phyloP scores from a whole-genome alignment of 192 early-diverging fungal genomes.

The Linnemannia zychae region DNA sequence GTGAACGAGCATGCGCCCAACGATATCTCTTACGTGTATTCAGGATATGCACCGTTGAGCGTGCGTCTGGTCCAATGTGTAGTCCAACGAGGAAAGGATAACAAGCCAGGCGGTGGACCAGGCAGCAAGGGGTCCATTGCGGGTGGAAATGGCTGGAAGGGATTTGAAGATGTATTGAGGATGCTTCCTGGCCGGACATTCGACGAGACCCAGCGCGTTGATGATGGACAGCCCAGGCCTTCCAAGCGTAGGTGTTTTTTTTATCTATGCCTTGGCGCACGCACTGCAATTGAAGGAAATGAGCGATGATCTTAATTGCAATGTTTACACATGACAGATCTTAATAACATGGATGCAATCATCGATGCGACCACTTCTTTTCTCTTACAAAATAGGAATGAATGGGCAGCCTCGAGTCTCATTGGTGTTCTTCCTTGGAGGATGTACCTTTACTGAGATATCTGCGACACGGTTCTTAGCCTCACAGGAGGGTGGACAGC shows the following conservation, averaged over 20 bases:
- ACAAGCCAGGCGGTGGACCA: conserved; percentile 23
- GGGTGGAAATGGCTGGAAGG: conserved; percentile 83
- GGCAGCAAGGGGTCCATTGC: conserved; percentile 38
- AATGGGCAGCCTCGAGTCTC: conserved; percentile 76
- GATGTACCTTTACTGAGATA: conserved; percentile 95
- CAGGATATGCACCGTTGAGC: conserved; percentile 93
- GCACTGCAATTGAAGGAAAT: not conserved
- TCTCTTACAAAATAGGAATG: conserved; percentile 39
- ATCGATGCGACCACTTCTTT: not conserved
- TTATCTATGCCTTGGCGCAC: not conserved
- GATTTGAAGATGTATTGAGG: conserved; percentile 87
- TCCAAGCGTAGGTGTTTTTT: conserved; percentile 53
- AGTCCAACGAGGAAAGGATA: conserved; percentile 47
- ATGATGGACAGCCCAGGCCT: conserved; percentile 59
- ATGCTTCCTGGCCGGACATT: conserved; percentile 85
- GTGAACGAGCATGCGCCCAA: conserved; percentile 87
- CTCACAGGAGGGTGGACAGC: conserved; percentile 79
- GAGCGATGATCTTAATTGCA: not conserved
- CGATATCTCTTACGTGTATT: conserved; percentile 94
- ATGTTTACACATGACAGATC: conserved; percentile 23
- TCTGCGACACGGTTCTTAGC: conserved; percentile 91
- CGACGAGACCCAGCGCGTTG: conserved; percentile 79
- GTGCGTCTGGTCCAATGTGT: conserved; percentile 91
- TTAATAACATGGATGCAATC: conserved; percentile 9
- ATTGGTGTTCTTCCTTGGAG: conserved; percentile 94